Evolutionary conservation across 179 eudicot species (phyloP).

Genomic region (Drosera spatulata): DNA sequence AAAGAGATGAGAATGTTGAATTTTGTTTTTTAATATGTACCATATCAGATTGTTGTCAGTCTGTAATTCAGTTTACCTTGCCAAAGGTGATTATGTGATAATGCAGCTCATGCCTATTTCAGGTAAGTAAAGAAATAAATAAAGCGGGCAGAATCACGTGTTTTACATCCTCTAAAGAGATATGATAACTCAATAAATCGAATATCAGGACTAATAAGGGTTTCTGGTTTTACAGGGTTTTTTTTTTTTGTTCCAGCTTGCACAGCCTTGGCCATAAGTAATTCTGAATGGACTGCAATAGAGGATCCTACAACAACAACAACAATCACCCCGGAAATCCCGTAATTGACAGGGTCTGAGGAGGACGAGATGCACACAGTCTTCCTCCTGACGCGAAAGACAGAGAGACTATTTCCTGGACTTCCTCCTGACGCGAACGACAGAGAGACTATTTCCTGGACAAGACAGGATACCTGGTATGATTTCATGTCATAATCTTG

Average conservation of each 20-base stretch:
- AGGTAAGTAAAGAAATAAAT: constrained; percentile 13
- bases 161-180: too few relatives aligned
- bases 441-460: too few relatives aligned
- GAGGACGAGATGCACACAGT: too few relatives aligned
- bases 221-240: constrained; percentile 49
- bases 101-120: constrained; percentile 80
- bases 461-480: constrained; percentile 40
- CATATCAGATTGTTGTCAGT: neutral
- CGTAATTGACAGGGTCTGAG: too few relatives aligned
- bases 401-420: too few relatives aligned
- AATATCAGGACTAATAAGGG: constrained; percentile 1
- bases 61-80: constrained; percentile 40
- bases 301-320: too few relatives aligned
- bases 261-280: constrained; percentile 90
- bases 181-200: too few relatives aligned
- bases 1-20: neutral
- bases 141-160: neutral
- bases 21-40: neutral
- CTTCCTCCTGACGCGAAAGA: too few relatives aligned
- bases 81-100: constrained; percentile 98
- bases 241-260: constrained; percentile 76
- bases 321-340: too few relatives aligned
- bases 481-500: constrained; percentile 1
- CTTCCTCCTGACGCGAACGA: too few relatives aligned
- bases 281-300: constrained; percentile 69